These are phyloP conservation scores for Termitomyces sp. DNA, from an alignment of 768 basidiomycete genomes.

Conservation along the genomic window DNA sequence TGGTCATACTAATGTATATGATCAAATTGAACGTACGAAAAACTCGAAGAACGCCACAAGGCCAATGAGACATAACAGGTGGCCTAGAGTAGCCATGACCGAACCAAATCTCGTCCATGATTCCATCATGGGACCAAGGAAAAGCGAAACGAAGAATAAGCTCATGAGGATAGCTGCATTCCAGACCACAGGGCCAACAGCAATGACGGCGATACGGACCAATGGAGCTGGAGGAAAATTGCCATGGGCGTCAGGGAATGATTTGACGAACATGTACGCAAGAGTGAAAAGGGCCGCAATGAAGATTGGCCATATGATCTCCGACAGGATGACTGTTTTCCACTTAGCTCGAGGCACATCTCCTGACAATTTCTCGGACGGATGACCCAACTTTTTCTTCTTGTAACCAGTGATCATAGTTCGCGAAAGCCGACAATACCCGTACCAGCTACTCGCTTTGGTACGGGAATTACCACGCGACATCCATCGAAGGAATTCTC, in stretches of 20 bases:
- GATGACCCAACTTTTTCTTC: constrained; percentile 97
- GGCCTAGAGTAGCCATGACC: constrained; percentile 89
- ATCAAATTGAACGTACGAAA: constrained; percentile 62
- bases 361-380: constrained; percentile 93
- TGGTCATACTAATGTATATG: constrained; percentile 14
- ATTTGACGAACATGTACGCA: constrained; percentile 91
- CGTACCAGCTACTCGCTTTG: constrained; percentile 98
- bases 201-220: constrained; percentile 81
- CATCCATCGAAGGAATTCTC: constrained; percentile 99
- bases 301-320: constrained; percentile 77
- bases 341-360: constrained; percentile 92
- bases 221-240: constrained; percentile 73
- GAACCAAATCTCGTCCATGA: constrained; percentile 85
- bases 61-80: constrained; percentile 76
- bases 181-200: constrained; percentile 92
- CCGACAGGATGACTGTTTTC: constrained; percentile 76
- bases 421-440: constrained; percentile 94
- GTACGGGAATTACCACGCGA: constrained; percentile 95
- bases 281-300: constrained; percentile 73
- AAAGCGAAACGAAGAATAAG: constrained; percentile 88
- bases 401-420: constrained; percentile 99
- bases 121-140: constrained; percentile 86
- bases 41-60: constrained; percentile 92
- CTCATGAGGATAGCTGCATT: constrained; percentile 83
- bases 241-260: constrained; percentile 68